These are phyloP conservation scores for Rosa chinensis DNA, from an alignment of 306 rosid genomes.

Conservation along the genomic window DNA sequence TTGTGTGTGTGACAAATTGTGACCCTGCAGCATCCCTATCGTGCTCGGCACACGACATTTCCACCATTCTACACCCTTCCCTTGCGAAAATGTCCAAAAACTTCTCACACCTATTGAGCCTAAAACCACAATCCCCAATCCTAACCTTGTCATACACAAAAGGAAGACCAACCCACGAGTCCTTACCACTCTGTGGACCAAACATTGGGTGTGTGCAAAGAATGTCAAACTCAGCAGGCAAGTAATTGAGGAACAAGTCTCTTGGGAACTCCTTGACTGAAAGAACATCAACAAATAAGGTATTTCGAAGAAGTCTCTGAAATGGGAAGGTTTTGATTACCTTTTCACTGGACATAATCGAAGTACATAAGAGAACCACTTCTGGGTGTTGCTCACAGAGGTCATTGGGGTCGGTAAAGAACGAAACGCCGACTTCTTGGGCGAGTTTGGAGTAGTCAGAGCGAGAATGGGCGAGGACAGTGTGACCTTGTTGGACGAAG, in stretches of 20 bases:
- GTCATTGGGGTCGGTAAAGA: conserved; percentile 13
- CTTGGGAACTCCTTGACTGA: conserved; percentile 22
- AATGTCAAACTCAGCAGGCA: conserved; percentile 17
- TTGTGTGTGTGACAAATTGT: conserved; percentile 6
- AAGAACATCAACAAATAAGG: conserved; percentile 20
- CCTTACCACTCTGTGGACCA: conserved; percentile 12
- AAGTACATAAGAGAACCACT: conserved; percentile 22
- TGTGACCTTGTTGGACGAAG: conserved; percentile 20
- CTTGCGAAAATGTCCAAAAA: conserved; percentile 3
- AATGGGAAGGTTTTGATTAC: conserved; percentile 22
- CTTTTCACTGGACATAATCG: conserved; percentile 17
- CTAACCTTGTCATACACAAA: conserved; percentile 14
- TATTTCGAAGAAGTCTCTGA: conserved; percentile 17
- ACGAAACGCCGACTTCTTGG: conserved; percentile 9
- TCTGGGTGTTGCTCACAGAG: conserved; percentile 31
- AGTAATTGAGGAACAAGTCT: conserved; percentile 13
- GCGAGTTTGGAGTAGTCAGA: conserved; percentile 16
- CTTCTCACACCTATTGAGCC: conserved; percentile 6
- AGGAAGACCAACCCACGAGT: conserved; percentile 14
- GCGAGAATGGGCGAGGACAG: conserved; percentile 22
- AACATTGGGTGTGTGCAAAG: conserved; percentile 30
- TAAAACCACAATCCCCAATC: neutral
- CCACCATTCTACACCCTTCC: conserved; percentile 28
- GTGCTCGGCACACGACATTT: conserved; percentile 25
- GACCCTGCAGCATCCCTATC: conserved; percentile 15